These are phyloP conservation scores for Alternaria conjuncta DNA, from an alignment of 2,329 filamentous ascomycete species.

Conservation along the genomic window DNA sequence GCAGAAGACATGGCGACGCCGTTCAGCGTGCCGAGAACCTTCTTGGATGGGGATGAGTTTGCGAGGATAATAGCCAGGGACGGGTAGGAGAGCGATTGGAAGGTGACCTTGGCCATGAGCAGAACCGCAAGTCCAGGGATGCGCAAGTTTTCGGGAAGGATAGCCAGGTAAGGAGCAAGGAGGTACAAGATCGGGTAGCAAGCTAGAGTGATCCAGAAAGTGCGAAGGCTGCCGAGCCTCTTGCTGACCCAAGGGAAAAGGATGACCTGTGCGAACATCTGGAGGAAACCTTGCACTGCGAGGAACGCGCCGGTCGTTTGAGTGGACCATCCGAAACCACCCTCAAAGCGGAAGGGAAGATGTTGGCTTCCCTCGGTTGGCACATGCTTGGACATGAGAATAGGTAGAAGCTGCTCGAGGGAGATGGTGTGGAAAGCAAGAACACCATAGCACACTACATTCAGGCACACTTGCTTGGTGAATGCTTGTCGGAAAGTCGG, in stretches of 20 bases:
- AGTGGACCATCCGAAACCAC: slow-evolving; percentile 83
- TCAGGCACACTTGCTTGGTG: slow-evolving; percentile 82
- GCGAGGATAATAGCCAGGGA: slow-evolving; percentile 87
- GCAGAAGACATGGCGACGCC: slow-evolving; percentile 91
- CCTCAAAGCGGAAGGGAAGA: slow-evolving; percentile 87
- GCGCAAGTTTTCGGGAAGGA: slow-evolving; percentile 75
- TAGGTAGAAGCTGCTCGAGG: slow-evolving; percentile 90
- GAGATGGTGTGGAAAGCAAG: slow-evolving; percentile 97
- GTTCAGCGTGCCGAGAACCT: slow-evolving; percentile 89
- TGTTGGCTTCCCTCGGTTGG: slow-evolving; percentile 55
- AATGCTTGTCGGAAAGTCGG: slow-evolving; percentile 66
- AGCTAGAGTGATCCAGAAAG: slow-evolving; percentile 81
- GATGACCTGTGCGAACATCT: slow-evolving; percentile 83
- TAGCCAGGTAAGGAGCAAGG: slow-evolving; percentile 83
- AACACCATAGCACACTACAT: slow-evolving; percentile 89
- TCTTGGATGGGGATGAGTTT: slow-evolving; percentile 82
- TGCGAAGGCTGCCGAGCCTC: slow-evolving; percentile 76
- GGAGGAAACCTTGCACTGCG: slow-evolving; percentile 86
- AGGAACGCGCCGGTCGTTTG: slow-evolving; percentile 88
- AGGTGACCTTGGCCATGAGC: slow-evolving; percentile 90
- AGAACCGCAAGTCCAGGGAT: slow-evolving; percentile 78
- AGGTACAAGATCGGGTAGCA: slow-evolving; percentile 90
- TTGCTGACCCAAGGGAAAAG: slow-evolving; percentile 80
- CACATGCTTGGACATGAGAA: slow-evolving; percentile 79
- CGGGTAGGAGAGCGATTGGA: slow-evolving; percentile 89